A percentile compares a stretch with the other conserved stretches of the same genome.
phyloP scores from a whole-genome alignment of 805 yeast species.

The Zygoascus flipseniorum region DNA sequence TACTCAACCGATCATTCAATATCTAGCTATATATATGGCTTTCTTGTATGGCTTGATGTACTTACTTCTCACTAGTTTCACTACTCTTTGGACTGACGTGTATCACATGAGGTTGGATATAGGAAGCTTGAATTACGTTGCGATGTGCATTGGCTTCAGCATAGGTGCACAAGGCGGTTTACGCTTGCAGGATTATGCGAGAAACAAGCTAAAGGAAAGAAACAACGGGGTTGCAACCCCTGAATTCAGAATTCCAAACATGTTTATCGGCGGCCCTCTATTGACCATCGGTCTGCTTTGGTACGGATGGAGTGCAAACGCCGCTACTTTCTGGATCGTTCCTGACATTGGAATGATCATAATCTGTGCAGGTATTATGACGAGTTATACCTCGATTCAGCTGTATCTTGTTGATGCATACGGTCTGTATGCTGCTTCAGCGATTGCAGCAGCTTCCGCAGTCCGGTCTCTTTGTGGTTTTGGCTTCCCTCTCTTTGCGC shows the following conservation, averaged over 20 bases:
- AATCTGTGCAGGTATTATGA: constrained; percentile 48
- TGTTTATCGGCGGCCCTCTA: constrained; percentile 43
- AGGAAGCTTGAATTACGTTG: constrained; percentile 52
- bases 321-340: constrained; percentile 51
- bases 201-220: constrained; percentile 30
- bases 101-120: constrained; percentile 42
- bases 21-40: constrained; percentile 55
- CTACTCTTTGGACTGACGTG: constrained; percentile 38
- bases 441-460: constrained; percentile 57
- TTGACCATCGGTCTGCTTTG: constrained; percentile 56
- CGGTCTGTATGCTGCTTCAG: constrained; percentile 57
- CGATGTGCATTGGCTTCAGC: constrained; percentile 47
- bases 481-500: constrained; percentile 58
- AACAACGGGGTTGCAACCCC: constrained; percentile 51
- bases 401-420: constrained; percentile 63
- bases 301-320: constrained; percentile 66
- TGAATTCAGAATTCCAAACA: constrained; percentile 48
- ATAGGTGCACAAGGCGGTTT: constrained; percentile 44
- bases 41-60: constrained; percentile 58
- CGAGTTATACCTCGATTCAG: constrained; percentile 54
- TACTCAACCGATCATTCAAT: constrained; percentile 55
- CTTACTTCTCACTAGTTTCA: constrained; percentile 52
- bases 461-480: constrained; percentile 61
- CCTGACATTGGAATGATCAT: constrained; percentile 55
- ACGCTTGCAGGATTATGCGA: constrained; percentile 33